Evolutionary conservation across 1,139 yeast species (phyloP).

Genomic region (Sugiyamaella grinbergsii): DNA sequence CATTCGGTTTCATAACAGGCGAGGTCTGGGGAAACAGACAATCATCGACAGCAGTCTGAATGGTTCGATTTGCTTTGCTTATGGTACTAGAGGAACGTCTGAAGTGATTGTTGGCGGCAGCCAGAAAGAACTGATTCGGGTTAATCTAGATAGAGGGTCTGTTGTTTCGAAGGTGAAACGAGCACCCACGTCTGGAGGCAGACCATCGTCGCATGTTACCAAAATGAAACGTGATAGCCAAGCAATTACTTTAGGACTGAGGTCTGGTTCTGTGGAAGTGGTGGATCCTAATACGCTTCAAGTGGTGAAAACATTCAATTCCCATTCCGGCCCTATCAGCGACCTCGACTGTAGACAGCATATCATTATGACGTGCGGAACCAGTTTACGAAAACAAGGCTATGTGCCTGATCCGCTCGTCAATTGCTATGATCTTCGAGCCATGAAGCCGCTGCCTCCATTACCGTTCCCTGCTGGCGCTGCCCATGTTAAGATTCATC

Average conservation of each 20-base stretch:
- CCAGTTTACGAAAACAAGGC: slow-evolving; percentile 58
- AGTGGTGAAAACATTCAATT: slow-evolving; percentile 61
- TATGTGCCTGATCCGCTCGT: slow-evolving; percentile 77
- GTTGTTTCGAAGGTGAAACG: slow-evolving; percentile 25
- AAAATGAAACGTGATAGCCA: slow-evolving; percentile 48
- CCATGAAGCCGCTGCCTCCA: slow-evolving; percentile 74
- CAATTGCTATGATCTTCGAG: slow-evolving; percentile 76
- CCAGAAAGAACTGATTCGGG: slow-evolving; percentile 51
- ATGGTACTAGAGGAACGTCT: slow-evolving; percentile 38
- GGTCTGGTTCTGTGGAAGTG: slow-evolving; percentile 72
- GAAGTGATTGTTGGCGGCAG: slow-evolving; percentile 53
- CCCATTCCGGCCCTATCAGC: slow-evolving; percentile 75
- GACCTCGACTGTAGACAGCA: slow-evolving; percentile 79
- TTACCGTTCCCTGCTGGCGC: slow-evolving; percentile 92
- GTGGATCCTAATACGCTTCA: slow-evolving; percentile 66
- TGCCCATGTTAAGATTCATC: slow-evolving; percentile 78
- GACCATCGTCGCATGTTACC: slow-evolving; percentile 34
- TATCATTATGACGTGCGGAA: slow-evolving; percentile 81
- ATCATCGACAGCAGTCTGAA: slow-evolving; percentile 37
- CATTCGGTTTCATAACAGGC: slow-evolving; percentile 41
- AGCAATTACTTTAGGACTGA: slow-evolving; percentile 62
- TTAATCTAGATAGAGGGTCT: slow-evolving; percentile 63
- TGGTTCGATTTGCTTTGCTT: slow-evolving; percentile 40
- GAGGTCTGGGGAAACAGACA: slow-evolving; percentile 40
- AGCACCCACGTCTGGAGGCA: slow-evolving; percentile 8